A percentile compares a stretch with the other conserved stretches of the same genome.
Evolutionary conservation across 139 green algal genomes (phyloP).

Genomic region (Zygnema circumcarinatum): DNA sequence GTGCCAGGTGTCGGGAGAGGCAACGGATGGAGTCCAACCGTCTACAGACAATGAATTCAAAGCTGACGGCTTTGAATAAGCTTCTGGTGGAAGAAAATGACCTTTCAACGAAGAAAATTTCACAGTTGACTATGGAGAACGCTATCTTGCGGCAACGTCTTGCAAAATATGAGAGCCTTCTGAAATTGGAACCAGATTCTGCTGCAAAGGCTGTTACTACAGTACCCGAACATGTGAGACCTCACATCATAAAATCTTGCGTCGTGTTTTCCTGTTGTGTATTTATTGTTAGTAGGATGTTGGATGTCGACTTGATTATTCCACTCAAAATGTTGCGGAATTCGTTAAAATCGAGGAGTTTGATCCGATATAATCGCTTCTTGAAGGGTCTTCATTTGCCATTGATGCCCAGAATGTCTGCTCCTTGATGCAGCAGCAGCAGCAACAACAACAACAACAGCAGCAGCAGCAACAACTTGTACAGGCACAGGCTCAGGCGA

Average conservation of each 20-base stretch:
- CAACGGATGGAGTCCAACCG: conserved; percentile 52
- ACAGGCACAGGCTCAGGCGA: conserved; percentile 23
- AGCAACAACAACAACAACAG: conserved; percentile 43
- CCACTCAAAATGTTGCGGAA: no score
- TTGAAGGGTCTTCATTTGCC: no score
- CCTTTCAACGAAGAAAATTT: conserved; percentile 38
- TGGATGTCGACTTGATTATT: no score
- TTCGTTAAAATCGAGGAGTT: no score
- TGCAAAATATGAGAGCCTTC: conserved; percentile 19
- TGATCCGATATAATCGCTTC: no score
- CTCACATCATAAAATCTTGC: no score
- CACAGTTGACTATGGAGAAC: conserved; percentile 49
- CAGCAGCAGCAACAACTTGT: conserved; percentile 32
- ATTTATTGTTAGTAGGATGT: no score
- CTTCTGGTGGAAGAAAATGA: conserved; percentile 60
- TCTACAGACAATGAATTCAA: conserved; percentile 54
- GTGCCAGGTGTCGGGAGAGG: conserved; percentile 57
- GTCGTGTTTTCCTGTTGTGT: no score
- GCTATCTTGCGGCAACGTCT: conserved; percentile 34
- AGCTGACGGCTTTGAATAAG: conserved; percentile 59
- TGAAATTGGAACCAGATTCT: not conserved
- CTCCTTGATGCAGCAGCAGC: conserved; percentile 36
- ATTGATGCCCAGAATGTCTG: no score
- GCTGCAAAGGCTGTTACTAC: not conserved
- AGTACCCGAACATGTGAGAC: not conserved